Conservation (phyloP, 1,139 yeast species). For the Wickerhamomyces sp. region DNA sequence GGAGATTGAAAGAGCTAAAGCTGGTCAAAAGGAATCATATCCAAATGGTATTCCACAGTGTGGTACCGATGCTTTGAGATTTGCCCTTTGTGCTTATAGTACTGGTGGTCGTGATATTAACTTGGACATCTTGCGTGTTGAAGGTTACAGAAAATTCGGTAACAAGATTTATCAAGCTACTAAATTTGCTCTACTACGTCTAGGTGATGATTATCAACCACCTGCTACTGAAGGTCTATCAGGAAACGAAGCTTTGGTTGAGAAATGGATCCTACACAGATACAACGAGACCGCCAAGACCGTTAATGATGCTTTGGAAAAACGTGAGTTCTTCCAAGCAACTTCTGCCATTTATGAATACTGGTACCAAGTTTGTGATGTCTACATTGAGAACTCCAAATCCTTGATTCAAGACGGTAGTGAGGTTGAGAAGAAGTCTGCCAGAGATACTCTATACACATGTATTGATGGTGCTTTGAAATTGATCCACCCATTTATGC, state of each 20-base stretch:
- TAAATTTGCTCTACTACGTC: constrained; percentile 88
- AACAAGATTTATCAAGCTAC: constrained; percentile 99
- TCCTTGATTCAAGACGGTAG: constrained; percentile 88
- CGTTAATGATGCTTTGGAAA: constrained; percentile 64
- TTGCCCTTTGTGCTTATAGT: constrained; percentile 96
- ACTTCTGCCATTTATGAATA: constrained; percentile 85
- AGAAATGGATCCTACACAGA: constrained; percentile 93
- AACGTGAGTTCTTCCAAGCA: constrained; percentile 84
- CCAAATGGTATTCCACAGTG: constrained; percentile 99
- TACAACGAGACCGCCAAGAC: constrained; percentile 64
- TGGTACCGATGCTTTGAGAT: constrained; percentile 98
- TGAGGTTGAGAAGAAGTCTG: constrained; percentile 75
- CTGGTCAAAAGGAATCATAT: constrained; percentile 84
- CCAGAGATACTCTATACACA: constrained; percentile 90
- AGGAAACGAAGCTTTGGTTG: constrained; percentile 88
- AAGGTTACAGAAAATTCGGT: constrained; percentile 99
- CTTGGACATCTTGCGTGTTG: constrained; percentile 92
- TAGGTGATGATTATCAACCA: constrained; percentile 85
- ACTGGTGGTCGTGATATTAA: constrained; percentile 99
- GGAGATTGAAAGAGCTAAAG: constrained; percentile 82
- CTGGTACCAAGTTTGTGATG: constrained; percentile 96
- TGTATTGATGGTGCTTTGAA: constrained; percentile 88
- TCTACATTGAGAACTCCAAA: constrained; percentile 96
- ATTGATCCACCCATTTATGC: constrained; percentile 97
- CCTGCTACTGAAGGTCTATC: constrained; percentile 56